Evolutionary conservation across 2,329 filamentous ascomycete species (phyloP), one percentile per base, ranked within the genome.

Genomic region (Epichloe glyceriae): DNA sequence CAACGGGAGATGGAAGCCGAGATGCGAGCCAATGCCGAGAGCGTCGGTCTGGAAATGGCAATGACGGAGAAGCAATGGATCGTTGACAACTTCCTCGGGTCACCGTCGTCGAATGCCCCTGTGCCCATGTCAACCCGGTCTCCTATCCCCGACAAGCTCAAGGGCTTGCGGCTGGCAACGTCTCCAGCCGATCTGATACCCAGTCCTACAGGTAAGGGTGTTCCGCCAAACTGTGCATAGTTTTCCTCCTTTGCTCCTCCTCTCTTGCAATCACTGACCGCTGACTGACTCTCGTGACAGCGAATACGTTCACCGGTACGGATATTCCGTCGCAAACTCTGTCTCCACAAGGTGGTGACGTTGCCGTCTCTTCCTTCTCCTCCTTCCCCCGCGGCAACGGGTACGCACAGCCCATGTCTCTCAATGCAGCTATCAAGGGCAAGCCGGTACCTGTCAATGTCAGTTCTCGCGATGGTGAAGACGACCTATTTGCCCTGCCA

Each of bases 31-130:
- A 95, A 94, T 62, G 76, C 78, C 12, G 89, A 95, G 68, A 86
- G 89, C 19, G 79, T 95, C 17, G 89, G 86, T 2, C 70, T 94
- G 51, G 81, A 88, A 62, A 95, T 95, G 84, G 88, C 85, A 0
- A 65, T 87, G 46, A 80, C 88, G 52, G 89, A 95, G 66, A 86
- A 83, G 62, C 78, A 86, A 58, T 95, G 88, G 88, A 89, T 95
- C 49, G 79, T 88, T 60, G 73, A 82, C 45, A 87, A 89, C 58
- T 95, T 95, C 52, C 61, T 63, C 35, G 58, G 54, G 38, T 59
- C 64, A 14, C 60, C 53, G 54, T 59, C 65, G 14, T 61, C 53
- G 56, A 58, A 53, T 55, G 54, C 40, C 50, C 54, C 59, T 15
- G 26, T 43, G 12, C 45, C 57, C 6, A 53, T 76, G 26, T 83